Percentiles rank a stretch among this genome's conserved stretches.
Evolutionary conservation across 495 filamentous ascomycete genomes (phyloP).

Genomic region (Xylaria longipes): DNA sequence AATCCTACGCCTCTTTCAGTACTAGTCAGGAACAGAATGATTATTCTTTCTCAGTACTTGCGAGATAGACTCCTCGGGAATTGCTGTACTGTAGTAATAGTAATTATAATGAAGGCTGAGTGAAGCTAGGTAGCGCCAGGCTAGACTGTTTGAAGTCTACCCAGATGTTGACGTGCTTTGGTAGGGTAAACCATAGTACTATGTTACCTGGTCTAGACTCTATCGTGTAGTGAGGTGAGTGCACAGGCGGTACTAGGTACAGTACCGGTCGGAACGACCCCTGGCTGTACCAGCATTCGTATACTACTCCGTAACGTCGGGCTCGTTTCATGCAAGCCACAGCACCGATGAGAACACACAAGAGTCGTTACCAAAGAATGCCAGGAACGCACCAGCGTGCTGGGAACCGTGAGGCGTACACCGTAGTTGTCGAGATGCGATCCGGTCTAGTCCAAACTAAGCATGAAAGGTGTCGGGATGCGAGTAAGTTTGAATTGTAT

Average conservation of each 20-base stretch:
- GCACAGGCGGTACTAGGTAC: not conserved
- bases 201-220: too few species aligned
- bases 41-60: not conserved
- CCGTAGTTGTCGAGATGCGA: not conserved
- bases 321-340: slow-evolving; percentile 18
- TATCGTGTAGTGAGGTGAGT: not conserved
- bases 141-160: slow-evolving; percentile 9
- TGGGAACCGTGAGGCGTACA: slow-evolving; percentile 9
- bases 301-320: slow-evolving; percentile 16
- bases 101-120: too few species aligned
- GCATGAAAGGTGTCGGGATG: slow-evolving; percentile 6
- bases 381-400: slow-evolving; percentile 21
- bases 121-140: too few species aligned
- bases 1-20: slow-evolving; percentile 13
- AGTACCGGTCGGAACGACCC: not conserved
- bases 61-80: too few species aligned
- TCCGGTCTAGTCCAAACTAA: not conserved
- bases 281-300: slow-evolving; percentile 8
- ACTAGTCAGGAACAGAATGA: slow-evolving; percentile 20
- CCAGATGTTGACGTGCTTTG: not conserved
- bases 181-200: not conserved
- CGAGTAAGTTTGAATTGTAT: not conserved
- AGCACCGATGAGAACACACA: slow-evolving; percentile 18
- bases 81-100: not conserved
- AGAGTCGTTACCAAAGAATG: slow-evolving; percentile 15